Conservation (phyloP, 1,284 basidiomycete genomes). For the Clitocybe nebularis region DNA sequence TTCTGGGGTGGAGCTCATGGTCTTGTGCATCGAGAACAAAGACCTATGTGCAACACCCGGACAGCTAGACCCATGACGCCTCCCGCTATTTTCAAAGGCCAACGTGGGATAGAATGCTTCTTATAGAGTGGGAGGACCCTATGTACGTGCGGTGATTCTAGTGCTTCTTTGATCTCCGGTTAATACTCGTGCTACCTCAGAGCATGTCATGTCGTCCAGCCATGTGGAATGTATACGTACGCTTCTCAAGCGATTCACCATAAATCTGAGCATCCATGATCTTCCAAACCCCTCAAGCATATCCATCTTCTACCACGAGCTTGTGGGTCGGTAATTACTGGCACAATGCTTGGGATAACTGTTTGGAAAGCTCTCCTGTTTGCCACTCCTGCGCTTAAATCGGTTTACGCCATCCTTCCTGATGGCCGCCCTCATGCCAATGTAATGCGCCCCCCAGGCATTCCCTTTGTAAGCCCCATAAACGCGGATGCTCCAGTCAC, state of each 20-base stretch:
- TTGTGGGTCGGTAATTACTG: no score
- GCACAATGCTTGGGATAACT: constrained; percentile 16
- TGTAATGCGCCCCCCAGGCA: constrained; percentile 30
- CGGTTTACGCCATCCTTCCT: constrained; percentile 23
- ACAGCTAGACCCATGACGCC: no score
- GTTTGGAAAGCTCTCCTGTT: constrained; percentile 18
- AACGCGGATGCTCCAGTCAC: constrained; percentile 29
- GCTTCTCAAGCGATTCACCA: neutral
- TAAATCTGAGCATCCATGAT: neutral
- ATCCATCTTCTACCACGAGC: neutral
- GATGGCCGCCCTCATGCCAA: constrained; percentile 39
- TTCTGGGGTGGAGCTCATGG: no score
- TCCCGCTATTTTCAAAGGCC: neutral
- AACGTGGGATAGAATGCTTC: neutral
- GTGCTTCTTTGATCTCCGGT: neutral
- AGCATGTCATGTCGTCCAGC: neutral
- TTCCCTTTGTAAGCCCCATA: constrained; percentile 29
- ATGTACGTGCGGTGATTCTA: neutral
- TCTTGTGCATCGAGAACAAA: no score
- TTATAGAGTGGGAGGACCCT: neutral
- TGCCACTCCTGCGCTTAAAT: constrained; percentile 15
- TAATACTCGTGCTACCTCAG: neutral
- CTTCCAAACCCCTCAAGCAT: neutral
- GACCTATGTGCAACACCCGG: no score
- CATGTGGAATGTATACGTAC: neutral